A percentile compares a stretch with the other conserved stretches of the same genome.
Evolutionary conservation across 1,284 basidiomycete genomes (phyloP).

Genomic region (Cryptococcus amylolentus): DNA sequence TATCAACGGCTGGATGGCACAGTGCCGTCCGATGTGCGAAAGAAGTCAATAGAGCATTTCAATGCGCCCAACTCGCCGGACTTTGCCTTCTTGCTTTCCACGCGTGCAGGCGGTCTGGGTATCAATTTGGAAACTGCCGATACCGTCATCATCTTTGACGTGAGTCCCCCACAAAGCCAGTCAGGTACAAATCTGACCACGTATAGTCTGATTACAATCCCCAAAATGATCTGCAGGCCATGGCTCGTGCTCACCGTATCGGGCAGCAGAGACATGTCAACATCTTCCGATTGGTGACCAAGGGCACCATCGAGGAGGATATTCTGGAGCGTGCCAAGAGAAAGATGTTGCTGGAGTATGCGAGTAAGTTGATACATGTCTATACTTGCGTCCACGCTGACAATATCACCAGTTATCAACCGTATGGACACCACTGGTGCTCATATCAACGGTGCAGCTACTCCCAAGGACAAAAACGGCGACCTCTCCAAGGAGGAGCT

Average conservation of each 20-base stretch:
- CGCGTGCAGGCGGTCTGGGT: slow-evolving; percentile 93
- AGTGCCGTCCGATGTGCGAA: slow-evolving; percentile 72
- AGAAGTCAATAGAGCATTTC: slow-evolving; percentile 76
- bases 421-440: slow-evolving; percentile 99
- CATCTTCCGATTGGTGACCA: slow-evolving; percentile 92
- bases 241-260: slow-evolving; percentile 96
- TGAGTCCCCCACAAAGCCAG: slow-evolving; percentile 51
- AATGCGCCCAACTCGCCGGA: slow-evolving; percentile 70
- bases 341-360: slow-evolving; percentile 99
- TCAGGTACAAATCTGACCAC: not conserved
- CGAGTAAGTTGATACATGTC: slow-evolving; percentile 63
- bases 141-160: slow-evolving; percentile 99
- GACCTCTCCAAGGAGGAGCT: slow-evolving; percentile 93
- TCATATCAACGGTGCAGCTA: slow-evolving; percentile 78
- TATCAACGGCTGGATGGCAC: slow-evolving; percentile 73
- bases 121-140: slow-evolving; percentile 98
- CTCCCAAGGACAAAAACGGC: slow-evolving; percentile 74
- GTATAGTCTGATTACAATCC: slow-evolving; percentile 59
- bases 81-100: slow-evolving; percentile 83
- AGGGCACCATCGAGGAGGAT: slow-evolving; percentile 99
- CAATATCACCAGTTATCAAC: slow-evolving; percentile 75
- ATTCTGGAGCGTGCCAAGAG: slow-evolving; percentile 96
- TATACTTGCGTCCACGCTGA: not conserved
- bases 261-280: slow-evolving; percentile 97
- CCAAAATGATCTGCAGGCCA: slow-evolving; percentile 97